A percentile compares a stretch with the other conserved stretches of the same genome.
Conservation (phyloP, 208 protist genomes). For the Chromosphaera perkinsii region DNA sequence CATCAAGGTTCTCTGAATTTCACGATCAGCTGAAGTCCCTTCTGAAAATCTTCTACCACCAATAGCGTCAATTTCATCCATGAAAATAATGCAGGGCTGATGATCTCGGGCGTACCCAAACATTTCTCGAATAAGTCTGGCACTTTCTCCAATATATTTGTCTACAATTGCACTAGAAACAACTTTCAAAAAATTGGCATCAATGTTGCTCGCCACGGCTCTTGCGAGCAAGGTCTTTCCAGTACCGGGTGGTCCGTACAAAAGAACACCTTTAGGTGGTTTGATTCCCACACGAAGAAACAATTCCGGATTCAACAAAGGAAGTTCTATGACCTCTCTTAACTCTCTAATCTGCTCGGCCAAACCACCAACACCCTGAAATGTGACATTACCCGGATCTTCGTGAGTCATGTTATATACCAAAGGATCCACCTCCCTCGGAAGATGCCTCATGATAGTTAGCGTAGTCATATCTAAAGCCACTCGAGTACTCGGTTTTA, state of each 20-base stretch:
- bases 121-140: slow-evolving; percentile 97
- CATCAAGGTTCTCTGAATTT: slow-evolving; percentile 99
- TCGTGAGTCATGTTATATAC: slow-evolving; percentile 98
- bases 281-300: slow-evolving; percentile 97
- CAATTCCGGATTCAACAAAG: slow-evolving; percentile 96
- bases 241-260: slow-evolving; percentile 95
- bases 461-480: slow-evolving; percentile 98
- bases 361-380: slow-evolving; percentile 81
- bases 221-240: slow-evolving; percentile 92
- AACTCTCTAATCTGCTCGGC: slow-evolving; percentile 96
- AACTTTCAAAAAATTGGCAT: slow-evolving; percentile 91
- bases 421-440: slow-evolving; percentile 90
- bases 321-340: slow-evolving; percentile 97
- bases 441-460: slow-evolving; percentile 89
- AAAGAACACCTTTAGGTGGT: slow-evolving; percentile 96
- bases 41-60: slow-evolving; percentile 94
- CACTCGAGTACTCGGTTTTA: slow-evolving; percentile 90
- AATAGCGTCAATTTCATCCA: slow-evolving; percentile 99
- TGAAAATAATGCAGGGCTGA: slow-evolving; percentile 99
- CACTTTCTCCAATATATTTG: slow-evolving; percentile 99
- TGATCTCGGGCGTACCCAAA: slow-evolving; percentile 91
- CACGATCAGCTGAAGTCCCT: slow-evolving; percentile 93
- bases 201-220: slow-evolving; percentile 94
- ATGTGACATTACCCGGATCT: slow-evolving; percentile 79
- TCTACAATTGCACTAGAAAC: slow-evolving; percentile 96